Evolutionary conservation across 192 early-diverging fungal genomes (phyloP), one percentile per base, ranked within the genome.

Genomic region (Linnemannia schmuckeri): DNA sequence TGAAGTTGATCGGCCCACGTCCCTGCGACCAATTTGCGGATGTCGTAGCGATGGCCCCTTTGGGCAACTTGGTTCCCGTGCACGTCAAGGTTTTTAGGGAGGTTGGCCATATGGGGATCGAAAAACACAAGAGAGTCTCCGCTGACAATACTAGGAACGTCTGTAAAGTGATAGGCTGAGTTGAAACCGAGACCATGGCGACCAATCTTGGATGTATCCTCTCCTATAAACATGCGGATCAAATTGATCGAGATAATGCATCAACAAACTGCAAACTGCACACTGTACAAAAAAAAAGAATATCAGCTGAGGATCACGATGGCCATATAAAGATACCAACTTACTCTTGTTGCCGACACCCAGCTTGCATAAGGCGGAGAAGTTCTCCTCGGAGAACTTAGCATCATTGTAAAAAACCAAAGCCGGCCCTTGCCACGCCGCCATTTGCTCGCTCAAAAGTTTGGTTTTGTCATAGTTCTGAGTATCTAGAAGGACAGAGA

Each of bases 341-440:
- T 85, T 72, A 72, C 78, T 12, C 41, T 72, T 72, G 70, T 72
- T 72, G 7, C 83, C 83, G 22, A 74, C 78, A 27, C 83, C 76
- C 20, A 85, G 35, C 40, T 76, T 54, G 68, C 55, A 66, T 8
- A 85, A 27, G 3, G 72, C 77, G 20, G 52, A 10, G 41, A 85
- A 85, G 33, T 85, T 72, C 9, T 71, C 27, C 10, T 83, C 68
- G 24, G 41, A 72, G 49, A 85, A 85, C 55, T 49, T 57, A 33
- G 40, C 72, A 70, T 85, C 42, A 41, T 85, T 85, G 49, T 74
- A 85, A 24, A 85, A 41, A 12, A 79, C 69, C 17, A 85, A 46
- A 35, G 83, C 83, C 15, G 83, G 83, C 10, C 83, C 83, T 73
- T 85, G 83, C 72, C 83, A 85, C 5, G 55, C 83, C n/a, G 27